Evolutionary conservation across 164 flowering plant genomes (phyloP).

Genomic region (Sextonia rubra): DNA sequence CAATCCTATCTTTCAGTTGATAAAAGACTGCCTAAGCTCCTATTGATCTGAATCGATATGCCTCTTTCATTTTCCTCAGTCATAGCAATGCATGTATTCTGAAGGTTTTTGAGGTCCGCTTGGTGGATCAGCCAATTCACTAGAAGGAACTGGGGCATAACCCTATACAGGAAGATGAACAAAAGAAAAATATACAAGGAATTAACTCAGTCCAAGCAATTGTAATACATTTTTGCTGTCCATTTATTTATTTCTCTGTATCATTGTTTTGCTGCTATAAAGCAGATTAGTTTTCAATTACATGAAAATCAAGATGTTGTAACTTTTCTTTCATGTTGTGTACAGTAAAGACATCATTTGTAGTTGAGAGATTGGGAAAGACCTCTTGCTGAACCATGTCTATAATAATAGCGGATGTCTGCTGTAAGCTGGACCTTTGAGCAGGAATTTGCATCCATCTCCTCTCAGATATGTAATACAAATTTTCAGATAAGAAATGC

Average conservation of each 20-base stretch:
- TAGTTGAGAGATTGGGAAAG: too few relatives aligned
- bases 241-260: not conserved
- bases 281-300: not conserved
- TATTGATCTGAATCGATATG: slow-evolving; percentile 22
- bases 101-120: not conserved
- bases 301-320: not conserved
- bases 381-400: too few relatives aligned
- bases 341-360: too few relatives aligned
- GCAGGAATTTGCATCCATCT: too few relatives aligned
- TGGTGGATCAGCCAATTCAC: not conserved
- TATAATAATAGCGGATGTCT: too few relatives aligned
- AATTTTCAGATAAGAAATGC: too few relatives aligned
- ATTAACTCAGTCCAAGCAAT: not conserved
- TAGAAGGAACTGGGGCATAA: too few relatives aligned
- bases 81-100: not conserved
- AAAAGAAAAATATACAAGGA: not conserved
- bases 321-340: too few relatives aligned
- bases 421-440: too few relatives aligned
- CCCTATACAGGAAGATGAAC: not conserved
- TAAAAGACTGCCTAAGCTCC: slow-evolving; percentile 73
- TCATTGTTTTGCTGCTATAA: not conserved
- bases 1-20: slow-evolving; percentile 44
- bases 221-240: not conserved
- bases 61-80: not conserved
- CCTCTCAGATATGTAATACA: too few relatives aligned